Evolutionary conservation across 1,139 yeast genomes (phyloP), one percentile per base, ranked within the genome.

Genomic region (Lodderomyces orthopsilosis): DNA sequence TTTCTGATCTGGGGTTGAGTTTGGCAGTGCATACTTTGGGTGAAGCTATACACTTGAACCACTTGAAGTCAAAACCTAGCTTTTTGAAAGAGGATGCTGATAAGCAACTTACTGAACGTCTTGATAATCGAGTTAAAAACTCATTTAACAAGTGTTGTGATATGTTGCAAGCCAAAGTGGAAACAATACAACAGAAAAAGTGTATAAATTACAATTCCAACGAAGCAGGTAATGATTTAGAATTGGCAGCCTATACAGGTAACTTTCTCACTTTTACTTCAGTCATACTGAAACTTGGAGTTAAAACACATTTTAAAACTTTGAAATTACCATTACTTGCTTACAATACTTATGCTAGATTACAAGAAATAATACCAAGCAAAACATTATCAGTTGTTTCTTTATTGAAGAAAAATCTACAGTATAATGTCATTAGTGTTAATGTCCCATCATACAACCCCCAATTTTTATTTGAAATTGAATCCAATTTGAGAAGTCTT

Each of bases 391-490:
- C 18, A 13, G 34, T 30, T 30, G 34, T 38, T 52, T 35, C 41
- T 3, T 30, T 30, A 10, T 30, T 30, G 34, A 30, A 45, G 30
- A 44, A 46, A 38, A 47, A 51, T 46, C 23, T 52, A 18, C 56
- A 51, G 32, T 48, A 44, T 42, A 58, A 55, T 40, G 51, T 59
- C 18, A 48, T 58, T 34, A 51, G 58, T 26, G 53, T 63, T 6
- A 52, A 56, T 40, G 47, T 63, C 17, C 68, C 68, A n/a, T 50
- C 59, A 2, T 64, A 64, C 44, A 49, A 58, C 33, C 62, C 66
- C 0, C 43, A 50, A 18, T 62, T 58, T 42, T 37, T 63, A 13
- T 44, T 47, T 41, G 68, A 64, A 45, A 46, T 62, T 14, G 46
- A 48, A n/a, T 41, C 49, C 6, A 63, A 59, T 47, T 45, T 62